Evolutionary conservation across 306 rosid species (phyloP), one percentile per base, ranked within the genome.

Genomic region (Acmispon strigosus): DNA sequence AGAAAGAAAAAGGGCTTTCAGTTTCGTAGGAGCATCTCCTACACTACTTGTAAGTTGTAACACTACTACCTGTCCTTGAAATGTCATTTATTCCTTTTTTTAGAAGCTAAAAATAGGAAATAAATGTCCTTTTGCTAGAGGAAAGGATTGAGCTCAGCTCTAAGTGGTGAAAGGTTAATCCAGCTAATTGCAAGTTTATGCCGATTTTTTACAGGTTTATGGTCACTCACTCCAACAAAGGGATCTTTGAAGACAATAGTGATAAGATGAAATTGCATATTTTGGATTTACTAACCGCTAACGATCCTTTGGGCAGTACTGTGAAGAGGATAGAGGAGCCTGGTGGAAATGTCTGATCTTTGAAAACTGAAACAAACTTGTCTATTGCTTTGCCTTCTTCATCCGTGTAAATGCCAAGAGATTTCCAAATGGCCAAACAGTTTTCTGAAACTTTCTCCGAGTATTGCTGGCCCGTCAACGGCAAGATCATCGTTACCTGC

Each of bases 311-410:
- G 45, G 89, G 95, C 10, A 82, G 83, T 4, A 84, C 86, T 0
- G 89, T 89, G 85, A 90, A 91, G 27, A 90, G 81, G 60, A 94
- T 82, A 3, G 97, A 94, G 3, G 97, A 71, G 58, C 82, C 92
- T 0, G 99, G 88, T 22, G 95, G 85, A 76, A 90, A 91, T 0
- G 61, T 83, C 63, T 89, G 51, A 10, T 83, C 82, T 52, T 89
- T 89, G 85, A 90, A 94, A 37, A 69, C 70, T 12, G 87, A 69
- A 16, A 86, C 15, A 66, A 90, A 87, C 60, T 89, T 80, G 0
- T 89, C 81, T 7, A 94, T 76, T 29, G 96, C 97, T 66, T 81
- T 80, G 72, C 67, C 96, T 81, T 89, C 97, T 70, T 78, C 80
- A 7, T 94, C 92, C 1, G 83, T 83, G 51, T 89, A 94, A 27